Percentiles rank a stretch among this genome's conserved stretches.
Evolutionary conservation across 257 asterid genomes (phyloP).

Genomic region (Verbena officinalis): DNA sequence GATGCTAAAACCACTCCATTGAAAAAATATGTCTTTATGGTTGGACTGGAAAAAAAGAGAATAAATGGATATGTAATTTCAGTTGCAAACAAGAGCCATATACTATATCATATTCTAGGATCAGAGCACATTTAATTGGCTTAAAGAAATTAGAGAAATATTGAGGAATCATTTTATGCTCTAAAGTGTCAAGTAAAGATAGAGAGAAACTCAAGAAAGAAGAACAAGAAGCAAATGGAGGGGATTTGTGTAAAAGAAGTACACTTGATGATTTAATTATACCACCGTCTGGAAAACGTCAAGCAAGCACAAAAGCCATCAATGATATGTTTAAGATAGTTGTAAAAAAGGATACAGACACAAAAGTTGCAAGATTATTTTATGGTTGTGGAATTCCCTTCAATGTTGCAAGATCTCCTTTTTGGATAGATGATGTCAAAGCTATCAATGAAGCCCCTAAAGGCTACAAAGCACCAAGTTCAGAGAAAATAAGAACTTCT

Average conservation of each 20-base stretch:
- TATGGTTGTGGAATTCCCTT: background rate
- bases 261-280: background rate
- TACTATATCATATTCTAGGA: background rate
- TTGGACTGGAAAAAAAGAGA: too few relatives aligned
- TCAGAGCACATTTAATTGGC: background rate
- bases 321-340: constrained; percentile 3
- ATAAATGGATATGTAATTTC: too few relatives aligned
- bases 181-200: background rate
- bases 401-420: background rate
- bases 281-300: background rate
- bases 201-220: background rate
- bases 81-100: too few relatives aligned
- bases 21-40: too few relatives aligned
- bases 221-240: background rate
- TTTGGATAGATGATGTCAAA: background rate
- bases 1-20: too few relatives aligned
- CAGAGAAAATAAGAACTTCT: background rate
- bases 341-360: background rate
- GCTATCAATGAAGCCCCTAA: constrained; percentile 10
- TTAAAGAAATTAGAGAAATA: background rate
- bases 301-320: background rate
- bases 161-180: background rate
- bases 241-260: background rate
- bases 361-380: background rate
- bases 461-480: constrained; percentile 21